A percentile compares a stretch with the other conserved stretches of the same genome.
Conservation (phyloP, 2,329 filamentous ascomycete genomes). For the Ascocoryne sarcoides region DNA sequence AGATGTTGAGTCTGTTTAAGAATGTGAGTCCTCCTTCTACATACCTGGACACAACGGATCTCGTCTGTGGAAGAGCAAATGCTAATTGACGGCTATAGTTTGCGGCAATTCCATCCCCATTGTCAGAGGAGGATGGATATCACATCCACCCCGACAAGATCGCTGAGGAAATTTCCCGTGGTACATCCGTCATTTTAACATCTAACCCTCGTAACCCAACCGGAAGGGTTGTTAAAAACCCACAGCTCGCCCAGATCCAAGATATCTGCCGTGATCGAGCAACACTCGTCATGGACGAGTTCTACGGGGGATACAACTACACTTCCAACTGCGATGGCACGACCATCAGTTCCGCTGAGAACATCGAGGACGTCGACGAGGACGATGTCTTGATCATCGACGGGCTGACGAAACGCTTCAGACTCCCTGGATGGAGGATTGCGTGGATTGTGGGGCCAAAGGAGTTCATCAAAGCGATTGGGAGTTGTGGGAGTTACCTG, state of each 20-base stretch:
- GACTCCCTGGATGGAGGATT: conserved; percentile 90
- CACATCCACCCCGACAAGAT: conserved; percentile 92
- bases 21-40: conserved; percentile 47
- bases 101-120: conserved; percentile 75
- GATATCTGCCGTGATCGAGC: conserved; percentile 85
- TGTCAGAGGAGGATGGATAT: conserved; percentile 79
- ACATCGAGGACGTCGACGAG: conserved; percentile 80
- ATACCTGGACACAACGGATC: not conserved
- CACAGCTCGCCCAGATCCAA: conserved; percentile 82
- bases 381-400: conserved; percentile 93
- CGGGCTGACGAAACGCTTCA: conserved; percentile 92
- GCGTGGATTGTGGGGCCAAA: conserved; percentile 95
- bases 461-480: conserved; percentile 90
- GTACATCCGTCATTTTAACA: conserved; percentile 81
- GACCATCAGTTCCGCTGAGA: conserved; percentile 82
- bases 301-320: conserved; percentile 96
- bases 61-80: not conserved
- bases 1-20: conserved; percentile 92
- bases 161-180: conserved; percentile 79
- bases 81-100: conserved; percentile 44
- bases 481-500: conserved; percentile 85
- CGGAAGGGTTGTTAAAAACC: conserved; percentile 75
- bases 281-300: conserved; percentile 91
- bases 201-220: conserved; percentile 95
- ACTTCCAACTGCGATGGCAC: conserved; percentile 82